Percentiles rank a stretch among this genome's conserved stretches.
These are phyloP conservation scores for Closterium sp. DNA, from an alignment of 139 green algal genomes.

Conservation along the genomic window DNA sequence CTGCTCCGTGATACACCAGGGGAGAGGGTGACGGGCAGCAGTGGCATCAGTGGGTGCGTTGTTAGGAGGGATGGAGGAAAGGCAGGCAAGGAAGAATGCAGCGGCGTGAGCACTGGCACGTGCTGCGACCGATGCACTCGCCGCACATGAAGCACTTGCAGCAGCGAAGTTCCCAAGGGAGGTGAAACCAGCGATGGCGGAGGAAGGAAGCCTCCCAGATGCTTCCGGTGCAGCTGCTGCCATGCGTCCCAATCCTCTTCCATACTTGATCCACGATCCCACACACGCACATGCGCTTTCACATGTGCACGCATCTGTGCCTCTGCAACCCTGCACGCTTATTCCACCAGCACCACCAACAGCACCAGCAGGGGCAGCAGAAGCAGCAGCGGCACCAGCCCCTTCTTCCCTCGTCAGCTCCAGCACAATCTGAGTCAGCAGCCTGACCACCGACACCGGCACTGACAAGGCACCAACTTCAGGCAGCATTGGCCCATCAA, in stretches of 20 bases:
- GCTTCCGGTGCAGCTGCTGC: background rate
- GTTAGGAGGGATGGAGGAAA: background rate
- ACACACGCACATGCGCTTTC: background rate
- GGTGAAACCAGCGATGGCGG: background rate
- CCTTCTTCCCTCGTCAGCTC: background rate
- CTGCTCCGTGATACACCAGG: background rate
- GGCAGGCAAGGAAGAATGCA: background rate
- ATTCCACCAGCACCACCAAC: background rate
- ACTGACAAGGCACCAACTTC: background rate
- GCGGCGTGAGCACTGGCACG: background rate
- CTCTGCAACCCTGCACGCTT: background rate
- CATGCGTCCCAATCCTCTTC: background rate
- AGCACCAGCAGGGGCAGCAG: background rate
- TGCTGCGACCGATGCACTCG: background rate
- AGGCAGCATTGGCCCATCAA: background rate
- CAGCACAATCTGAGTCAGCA: background rate
- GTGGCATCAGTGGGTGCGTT: background rate
- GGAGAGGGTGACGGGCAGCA: background rate
- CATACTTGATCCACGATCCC: background rate
- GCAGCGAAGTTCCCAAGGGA: background rate
- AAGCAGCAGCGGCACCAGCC: background rate
- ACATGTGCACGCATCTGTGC: background rate
- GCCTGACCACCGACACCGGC: background rate
- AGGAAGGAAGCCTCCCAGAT: background rate
- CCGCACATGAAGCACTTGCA: background rate